Evolutionary conservation across 306 rosid genomes (phyloP).

Genomic region (Parietaria judaica): DNA sequence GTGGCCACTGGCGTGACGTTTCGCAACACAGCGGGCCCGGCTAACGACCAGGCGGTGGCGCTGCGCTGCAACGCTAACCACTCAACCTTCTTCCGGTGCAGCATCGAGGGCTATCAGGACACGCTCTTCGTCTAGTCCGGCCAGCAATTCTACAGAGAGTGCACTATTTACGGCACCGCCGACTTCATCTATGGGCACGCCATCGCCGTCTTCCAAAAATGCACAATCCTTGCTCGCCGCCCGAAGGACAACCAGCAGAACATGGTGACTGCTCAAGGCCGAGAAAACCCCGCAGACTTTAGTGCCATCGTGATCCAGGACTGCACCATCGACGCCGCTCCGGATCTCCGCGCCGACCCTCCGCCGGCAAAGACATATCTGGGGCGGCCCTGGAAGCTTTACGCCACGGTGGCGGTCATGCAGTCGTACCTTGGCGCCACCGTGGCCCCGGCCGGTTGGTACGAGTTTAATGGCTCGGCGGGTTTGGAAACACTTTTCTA

Average conservation of each 20-base stretch:
- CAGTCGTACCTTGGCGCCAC: slow-evolving; percentile 5
- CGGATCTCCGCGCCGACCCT: slow-evolving; percentile 1
- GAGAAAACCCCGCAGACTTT: slow-evolving; percentile 13
- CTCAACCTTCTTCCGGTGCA: slow-evolving; percentile 42
- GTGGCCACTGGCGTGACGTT: slow-evolving; percentile 3
- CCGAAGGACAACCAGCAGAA: not conserved
- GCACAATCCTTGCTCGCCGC: slow-evolving; percentile 3
- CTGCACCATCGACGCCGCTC: slow-evolving; percentile 10
- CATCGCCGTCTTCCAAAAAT: slow-evolving; percentile 29
- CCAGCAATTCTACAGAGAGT: slow-evolving; percentile 52
- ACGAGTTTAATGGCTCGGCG: not conserved
- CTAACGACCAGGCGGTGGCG: slow-evolving; percentile 47
- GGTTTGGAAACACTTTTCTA: not conserved
- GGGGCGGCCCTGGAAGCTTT: slow-evolving; percentile 25
- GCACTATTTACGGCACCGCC: slow-evolving; percentile 35
- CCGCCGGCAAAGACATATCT: slow-evolving; percentile 17
- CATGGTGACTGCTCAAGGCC: slow-evolving; percentile 25
- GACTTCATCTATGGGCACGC: slow-evolving; percentile 57
- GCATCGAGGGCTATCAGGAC: slow-evolving; percentile 50
- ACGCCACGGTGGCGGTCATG: slow-evolving; percentile 19
- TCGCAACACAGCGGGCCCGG: slow-evolving; percentile 48
- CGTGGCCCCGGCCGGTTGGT: slow-evolving; percentile 15
- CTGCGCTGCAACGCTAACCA: slow-evolving; percentile 41
- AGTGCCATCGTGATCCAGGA: slow-evolving; percentile 18
- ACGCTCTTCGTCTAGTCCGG: slow-evolving; percentile 39